phyloP scores from a whole-genome alignment of 2,329 filamentous ascomycete species.

The Immersiporthe knoxdaviesiana region DNA sequence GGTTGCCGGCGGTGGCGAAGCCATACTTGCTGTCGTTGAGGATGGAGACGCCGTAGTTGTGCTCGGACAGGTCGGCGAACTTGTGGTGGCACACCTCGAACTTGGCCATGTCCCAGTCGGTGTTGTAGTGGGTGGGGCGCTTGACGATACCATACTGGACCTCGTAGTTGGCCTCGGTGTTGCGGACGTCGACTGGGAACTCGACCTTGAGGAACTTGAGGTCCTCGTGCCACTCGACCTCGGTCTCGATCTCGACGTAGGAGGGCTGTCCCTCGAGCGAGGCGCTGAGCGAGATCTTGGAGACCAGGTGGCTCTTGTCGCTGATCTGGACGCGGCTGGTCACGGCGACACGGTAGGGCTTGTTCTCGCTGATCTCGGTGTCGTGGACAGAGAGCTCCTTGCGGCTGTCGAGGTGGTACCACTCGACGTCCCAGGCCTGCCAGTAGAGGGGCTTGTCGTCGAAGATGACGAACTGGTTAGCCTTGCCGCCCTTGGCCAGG shows the following conservation, averaged over 20 bases:
- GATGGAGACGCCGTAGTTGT: constrained; percentile 87
- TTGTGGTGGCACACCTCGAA: constrained; percentile 97
- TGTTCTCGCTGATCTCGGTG: constrained; percentile 72
- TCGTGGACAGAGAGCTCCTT: constrained; percentile 71
- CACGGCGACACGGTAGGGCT: constrained; percentile 77
- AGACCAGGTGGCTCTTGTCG: constrained; percentile 82
- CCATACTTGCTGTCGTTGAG: constrained; percentile 97
- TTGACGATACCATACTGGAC: constrained; percentile 89
- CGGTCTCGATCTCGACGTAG: constrained; percentile 76
- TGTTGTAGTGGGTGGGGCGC: constrained; percentile 97
- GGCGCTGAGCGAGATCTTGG: constrained; percentile 79
- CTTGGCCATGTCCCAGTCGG: constrained; percentile 86
- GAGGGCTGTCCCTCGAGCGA: constrained; percentile 66
- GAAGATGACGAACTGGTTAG: constrained; percentile 90
- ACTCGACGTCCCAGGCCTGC: constrained; percentile 98
- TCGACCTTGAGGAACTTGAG: constrained; percentile 99
- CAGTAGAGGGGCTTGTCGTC: constrained; percentile 97
- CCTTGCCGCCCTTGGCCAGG: constrained; percentile 73
- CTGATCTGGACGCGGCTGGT: constrained; percentile 87
- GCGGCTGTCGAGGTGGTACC: constrained; percentile 88
- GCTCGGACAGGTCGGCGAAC: constrained; percentile 87
- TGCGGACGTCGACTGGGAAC: constrained; percentile 89
- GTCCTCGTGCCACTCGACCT: constrained; percentile 95
- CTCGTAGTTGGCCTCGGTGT: constrained; percentile 93
- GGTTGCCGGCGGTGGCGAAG: constrained; percentile 84